Evolutionary conservation across 441 rosid species (phyloP).

Genomic region (Aleurites moluccanus): DNA sequence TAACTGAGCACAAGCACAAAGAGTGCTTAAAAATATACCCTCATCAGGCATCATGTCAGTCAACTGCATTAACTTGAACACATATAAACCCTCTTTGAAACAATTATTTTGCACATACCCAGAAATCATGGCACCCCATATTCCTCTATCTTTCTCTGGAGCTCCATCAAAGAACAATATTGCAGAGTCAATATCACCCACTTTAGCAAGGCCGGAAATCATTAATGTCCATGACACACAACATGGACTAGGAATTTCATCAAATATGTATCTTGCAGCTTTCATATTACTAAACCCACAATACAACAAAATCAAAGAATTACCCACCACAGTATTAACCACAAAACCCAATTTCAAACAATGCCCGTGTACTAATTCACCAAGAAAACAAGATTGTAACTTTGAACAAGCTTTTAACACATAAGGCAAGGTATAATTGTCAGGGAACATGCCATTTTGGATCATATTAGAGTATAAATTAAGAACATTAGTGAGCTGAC

Average conservation of each 20-base stretch:
- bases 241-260: conserved; percentile 36
- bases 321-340: conserved; percentile 46
- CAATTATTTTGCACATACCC: conserved; percentile 48
- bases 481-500: conserved; percentile 22
- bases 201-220: conserved; percentile 48
- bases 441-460: conserved; percentile 35
- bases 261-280: conserved; percentile 39
- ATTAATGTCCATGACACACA: conserved; percentile 48
- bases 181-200: conserved; percentile 43
- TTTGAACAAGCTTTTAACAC: conserved; percentile 46
- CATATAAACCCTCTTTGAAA: conserved; percentile 42
- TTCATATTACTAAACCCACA: conserved; percentile 30
- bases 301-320: conserved; percentile 45
- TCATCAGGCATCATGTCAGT: conserved; percentile 38
- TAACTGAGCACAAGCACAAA: conserved; percentile 45
- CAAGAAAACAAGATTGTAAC: conserved; percentile 29
- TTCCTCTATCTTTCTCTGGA: conserved; percentile 41
- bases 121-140: conserved; percentile 58
- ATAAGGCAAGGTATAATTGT: conserved; percentile 50
- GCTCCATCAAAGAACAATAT: conserved; percentile 43
- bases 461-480: conserved; percentile 30
- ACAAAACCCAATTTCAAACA: conserved; percentile 40
- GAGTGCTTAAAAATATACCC: conserved; percentile 37
- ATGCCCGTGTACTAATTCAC: conserved; percentile 42
- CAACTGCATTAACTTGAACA: conserved; percentile 47